Evolutionary conservation across 129 eudicot genomes (phyloP), one percentile per base, ranked within the genome.

Genomic region (Apium graveolens): DNA sequence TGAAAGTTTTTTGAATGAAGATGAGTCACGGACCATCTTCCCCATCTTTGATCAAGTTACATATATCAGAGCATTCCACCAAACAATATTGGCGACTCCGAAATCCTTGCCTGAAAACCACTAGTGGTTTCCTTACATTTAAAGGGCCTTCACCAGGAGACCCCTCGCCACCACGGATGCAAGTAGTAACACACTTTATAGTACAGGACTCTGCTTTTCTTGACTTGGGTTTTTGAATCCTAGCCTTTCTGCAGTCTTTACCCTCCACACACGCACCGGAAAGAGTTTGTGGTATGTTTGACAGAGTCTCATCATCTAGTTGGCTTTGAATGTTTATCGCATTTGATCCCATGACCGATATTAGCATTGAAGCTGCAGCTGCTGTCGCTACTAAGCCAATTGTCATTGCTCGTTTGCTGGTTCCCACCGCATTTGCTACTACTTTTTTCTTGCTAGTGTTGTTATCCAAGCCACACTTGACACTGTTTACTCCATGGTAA

Each of bases 81-180:
- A 93, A 83, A 80, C 97, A 95, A 80, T 95, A 95, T 77, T 86
- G 96, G 11, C 99, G 97, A 65, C 90, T 95, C 60, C 97, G 86
- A 63, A 95, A 95, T 46, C 97, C 95, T 79, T 79, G 91, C 85
- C 92, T 95, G 85, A 95, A 95, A 24, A 95, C 97, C 62, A 95
- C 92, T 38, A 95, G 81, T 5, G 99, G 99, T 90, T 89, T 85
- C 74, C 97, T 60, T 21, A 94, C 81, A 63, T 90, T 94, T 11
- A 94, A 69, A 76, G 99, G 99, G 6, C 99, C 99, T 87, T 92
- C 97, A 5, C 98, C 98, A 34, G 98, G 97, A 41, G 96, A 82
- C 53, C 98, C 98, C 78, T 37, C 84, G 9, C 97, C 99, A 31
- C 99, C 99, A 0, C 88, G 88, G 34, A 92, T 92, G 69, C 99